These are phyloP conservation scores for Epichloe sibirici DNA, from an alignment of 2,329 filamentous ascomycete genomes.

Conservation along the genomic window DNA sequence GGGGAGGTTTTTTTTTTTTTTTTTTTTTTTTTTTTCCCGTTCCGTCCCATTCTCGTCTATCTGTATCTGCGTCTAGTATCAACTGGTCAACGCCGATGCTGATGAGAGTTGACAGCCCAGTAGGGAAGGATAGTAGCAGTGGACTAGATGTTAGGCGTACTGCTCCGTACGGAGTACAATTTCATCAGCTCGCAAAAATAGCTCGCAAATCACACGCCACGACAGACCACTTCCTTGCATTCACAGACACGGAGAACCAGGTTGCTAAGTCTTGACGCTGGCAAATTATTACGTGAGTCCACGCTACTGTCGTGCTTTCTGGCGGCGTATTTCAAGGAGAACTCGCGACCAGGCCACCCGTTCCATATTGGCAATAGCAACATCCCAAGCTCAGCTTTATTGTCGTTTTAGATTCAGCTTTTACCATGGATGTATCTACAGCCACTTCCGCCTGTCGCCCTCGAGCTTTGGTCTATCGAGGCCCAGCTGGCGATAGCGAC, in stretches of 20 bases:
- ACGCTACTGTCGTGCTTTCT: not conserved
- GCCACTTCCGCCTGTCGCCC: constrained; percentile 1
- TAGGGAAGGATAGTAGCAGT: not conserved
- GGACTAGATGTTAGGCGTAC: not conserved
- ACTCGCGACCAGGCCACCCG: not conserved
- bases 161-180: not conserved
- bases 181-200: not conserved
- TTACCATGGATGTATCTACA: not conserved
- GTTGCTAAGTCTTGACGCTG: not conserved
- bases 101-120: not conserved
- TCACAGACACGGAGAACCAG: not conserved
- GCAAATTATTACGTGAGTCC: not conserved
- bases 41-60: not conserved
- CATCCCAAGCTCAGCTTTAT: not conserved
- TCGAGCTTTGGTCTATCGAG: constrained; percentile 13
- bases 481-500: constrained; percentile 9
- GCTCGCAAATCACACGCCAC: not conserved
- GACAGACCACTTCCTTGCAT: not conserved
- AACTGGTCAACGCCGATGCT: not conserved
- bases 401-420: not conserved
- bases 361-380: not conserved
- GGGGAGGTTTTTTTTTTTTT: not conserved
- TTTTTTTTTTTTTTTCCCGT: not conserved
- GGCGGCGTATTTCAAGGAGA: not conserved
- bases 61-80: not conserved